Base-by-base conservation (phyloP, 2,329 filamentous ascomycete species). In the Fusarium circinatum region DNA sequence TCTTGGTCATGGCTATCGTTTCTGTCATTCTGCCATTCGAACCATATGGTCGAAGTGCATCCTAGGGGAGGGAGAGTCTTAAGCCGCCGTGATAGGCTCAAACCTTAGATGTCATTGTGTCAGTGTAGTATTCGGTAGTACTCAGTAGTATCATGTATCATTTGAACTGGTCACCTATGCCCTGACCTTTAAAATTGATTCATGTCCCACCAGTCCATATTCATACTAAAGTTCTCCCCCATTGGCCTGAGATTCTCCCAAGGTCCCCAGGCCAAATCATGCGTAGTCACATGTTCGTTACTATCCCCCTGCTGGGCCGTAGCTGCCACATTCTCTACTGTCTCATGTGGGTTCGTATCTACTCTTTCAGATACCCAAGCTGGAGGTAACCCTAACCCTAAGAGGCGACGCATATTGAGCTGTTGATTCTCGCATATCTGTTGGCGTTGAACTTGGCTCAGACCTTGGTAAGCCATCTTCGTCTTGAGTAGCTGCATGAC, bases 21-120 rank as follows among this genome's bases (percentile, higher is more conserved):
- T 88, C 90, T 9, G 85, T 84, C 0, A 58, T 85, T 18, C 91
- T 93, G 65, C 91, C 91, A 0, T 93, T 92, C 76, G 91, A 93
- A 83, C 91, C 91, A 2, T 91, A 89, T 77, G 80, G 79, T 14
- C 75, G 79, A 49, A 56, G 32, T 36, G 66, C 70, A 10, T 74
- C 70, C 6, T 67, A 38, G 32, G 15, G 24, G 6, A 11, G 9
- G 6, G 24, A 6, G 13, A 10, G 3, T 12, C 4, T 22, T 8
- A 22, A 14, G 11, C 2, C 8, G 6, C 4, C 4, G 6, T n/a
- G 5, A 17, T 3, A 39, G 18, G 24, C 9, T 22, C 13, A 17
- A 28, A 22, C 34, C 20, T 41, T 3, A 0, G 7, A 8, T 14
- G 3, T 4, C 8, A 34, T 10, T 2, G 4, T 10, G 22, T 11